These are phyloP conservation scores for Calonectria pseudoturangicola DNA, from an alignment of 2,329 filamentous ascomycete genomes.

Conservation along the genomic window DNA sequence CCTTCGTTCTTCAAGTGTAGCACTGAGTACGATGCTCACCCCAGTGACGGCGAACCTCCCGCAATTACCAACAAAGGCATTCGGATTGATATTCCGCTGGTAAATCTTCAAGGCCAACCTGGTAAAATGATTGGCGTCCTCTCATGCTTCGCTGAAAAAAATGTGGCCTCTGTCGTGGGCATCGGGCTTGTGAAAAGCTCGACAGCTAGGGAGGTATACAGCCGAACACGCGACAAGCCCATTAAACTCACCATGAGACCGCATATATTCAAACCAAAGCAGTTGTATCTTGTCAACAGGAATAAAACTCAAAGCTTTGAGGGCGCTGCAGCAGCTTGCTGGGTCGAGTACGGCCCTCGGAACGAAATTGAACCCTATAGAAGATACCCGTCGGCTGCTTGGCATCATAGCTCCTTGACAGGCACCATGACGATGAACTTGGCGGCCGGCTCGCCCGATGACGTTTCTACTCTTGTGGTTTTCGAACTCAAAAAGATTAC, in stretches of 20 bases:
- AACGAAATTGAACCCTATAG: constrained; percentile 1
- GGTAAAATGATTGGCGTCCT: constrained; percentile 36
- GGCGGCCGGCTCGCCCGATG: neutral
- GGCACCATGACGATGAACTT: constrained; percentile 37
- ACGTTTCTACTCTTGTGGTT: constrained; percentile 12
- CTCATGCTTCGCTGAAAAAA: constrained; percentile 33
- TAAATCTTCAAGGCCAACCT: neutral
- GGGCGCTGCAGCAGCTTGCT: constrained; percentile 26
- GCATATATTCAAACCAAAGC: constrained; percentile 13
- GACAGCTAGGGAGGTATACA: constrained; percentile 31
- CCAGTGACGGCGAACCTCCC: constrained; percentile 36
- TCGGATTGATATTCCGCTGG: constrained; percentile 32
- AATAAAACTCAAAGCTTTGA: constrained; percentile 2
- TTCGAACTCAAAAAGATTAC: neutral
- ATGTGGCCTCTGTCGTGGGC: constrained; percentile 35
- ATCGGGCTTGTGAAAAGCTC: constrained; percentile 34
- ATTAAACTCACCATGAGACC: constrained; percentile 10
- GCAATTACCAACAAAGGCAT: constrained; percentile 47
- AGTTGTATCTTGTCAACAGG: constrained; percentile 39
- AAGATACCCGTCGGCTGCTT: constrained; percentile 14
- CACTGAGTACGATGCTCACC: constrained; percentile 26
- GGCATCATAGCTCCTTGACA: constrained; percentile 30
- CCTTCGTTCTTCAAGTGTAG: constrained; percentile 41
- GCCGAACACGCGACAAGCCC: constrained; percentile 28
- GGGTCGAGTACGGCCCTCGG: constrained; percentile 34